A percentile compares a stretch with the other conserved stretches of the same genome.
Evolutionary conservation across 2,329 filamentous ascomycete species (phyloP).

Genomic region (Cladosporium sphaerospermum): DNA sequence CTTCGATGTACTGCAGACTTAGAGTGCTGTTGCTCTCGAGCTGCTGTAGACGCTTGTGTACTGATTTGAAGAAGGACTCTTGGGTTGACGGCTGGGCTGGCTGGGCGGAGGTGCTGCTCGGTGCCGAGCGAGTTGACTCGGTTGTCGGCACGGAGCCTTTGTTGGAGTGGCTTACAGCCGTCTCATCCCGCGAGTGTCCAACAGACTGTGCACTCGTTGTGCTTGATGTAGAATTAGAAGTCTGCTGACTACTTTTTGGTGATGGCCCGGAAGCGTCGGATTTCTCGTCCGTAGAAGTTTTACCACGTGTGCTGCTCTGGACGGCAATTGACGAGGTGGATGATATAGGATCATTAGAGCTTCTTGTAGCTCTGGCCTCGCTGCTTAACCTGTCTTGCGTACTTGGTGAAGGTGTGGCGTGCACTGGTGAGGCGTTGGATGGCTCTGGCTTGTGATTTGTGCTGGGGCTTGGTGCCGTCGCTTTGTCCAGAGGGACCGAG

Average conservation of each 20-base stretch:
- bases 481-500: background rate
- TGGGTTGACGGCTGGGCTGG: slow-evolving; percentile 71
- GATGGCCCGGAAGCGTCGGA: background rate
- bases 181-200: background rate
- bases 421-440: background rate
- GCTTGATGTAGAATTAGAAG: background rate
- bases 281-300: background rate
- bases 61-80: slow-evolving; percentile 95
- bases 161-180: background rate
- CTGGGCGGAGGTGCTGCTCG: slow-evolving; percentile 29
- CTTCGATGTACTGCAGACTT: slow-evolving; percentile 92
- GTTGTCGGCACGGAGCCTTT: background rate
- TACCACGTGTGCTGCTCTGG: background rate
- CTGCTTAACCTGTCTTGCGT: background rate
- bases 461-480: background rate
- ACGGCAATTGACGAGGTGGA: background rate
- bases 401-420: background rate
- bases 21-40: slow-evolving; percentile 89
- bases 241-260: background rate
- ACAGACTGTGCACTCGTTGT: background rate
- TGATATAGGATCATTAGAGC: background rate
- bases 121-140: slow-evolving; percentile 2
- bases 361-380: background rate
- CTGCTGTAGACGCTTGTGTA: slow-evolving; percentile 85
- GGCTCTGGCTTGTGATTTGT: background rate